phyloP scores from a whole-genome alignment of 2,329 filamentous ascomycete genomes.

The Colletotrichum kahawae region DNA sequence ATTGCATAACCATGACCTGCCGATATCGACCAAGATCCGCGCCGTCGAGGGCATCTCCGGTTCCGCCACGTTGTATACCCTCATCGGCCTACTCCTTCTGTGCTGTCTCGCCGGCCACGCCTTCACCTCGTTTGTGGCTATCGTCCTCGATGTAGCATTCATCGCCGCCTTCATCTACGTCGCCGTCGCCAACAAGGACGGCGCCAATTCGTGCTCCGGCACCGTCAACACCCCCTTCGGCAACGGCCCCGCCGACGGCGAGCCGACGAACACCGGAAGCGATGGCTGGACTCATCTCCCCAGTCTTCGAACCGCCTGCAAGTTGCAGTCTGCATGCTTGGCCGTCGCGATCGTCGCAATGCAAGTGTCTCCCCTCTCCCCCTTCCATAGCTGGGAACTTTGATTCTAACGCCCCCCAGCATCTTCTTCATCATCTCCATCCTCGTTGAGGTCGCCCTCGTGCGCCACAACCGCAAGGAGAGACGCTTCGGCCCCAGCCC shows the following conservation, averaged over 20 bases:
- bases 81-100: slow-evolving; percentile 74
- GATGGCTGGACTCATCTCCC: slow-evolving; percentile 55
- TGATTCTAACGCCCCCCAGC: slow-evolving; percentile 38
- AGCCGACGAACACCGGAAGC: slow-evolving; percentile 52
- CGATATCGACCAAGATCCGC: slow-evolving; percentile 68
- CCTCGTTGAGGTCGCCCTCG: slow-evolving; percentile 69
- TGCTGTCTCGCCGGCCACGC: slow-evolving; percentile 79
- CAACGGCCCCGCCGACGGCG: slow-evolving; percentile 56
- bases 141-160: slow-evolving; percentile 80
- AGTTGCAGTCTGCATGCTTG: slow-evolving; percentile 77
- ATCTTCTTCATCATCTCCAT: slow-evolving; percentile 79
- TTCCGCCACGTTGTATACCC: slow-evolving; percentile 74
- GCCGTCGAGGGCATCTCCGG: slow-evolving; percentile 83
- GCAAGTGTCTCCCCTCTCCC: slow-evolving; percentile 48
- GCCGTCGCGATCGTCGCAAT: slow-evolving; percentile 79
- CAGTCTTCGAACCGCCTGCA: slow-evolving; percentile 64
- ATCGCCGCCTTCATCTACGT: slow-evolving; percentile 81
- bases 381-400: neutral
- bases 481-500: slow-evolving; percentile 67
- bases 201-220: slow-evolving; percentile 66
- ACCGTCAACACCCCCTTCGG: slow-evolving; percentile 73
- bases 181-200: slow-evolving; percentile 74
- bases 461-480: slow-evolving; percentile 75
- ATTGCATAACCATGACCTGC: slow-evolving; percentile 66
- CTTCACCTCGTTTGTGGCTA: slow-evolving; percentile 74